Base-by-base conservation (phyloP, 306 rosid species). In the Crotalaria pallida region DNA sequence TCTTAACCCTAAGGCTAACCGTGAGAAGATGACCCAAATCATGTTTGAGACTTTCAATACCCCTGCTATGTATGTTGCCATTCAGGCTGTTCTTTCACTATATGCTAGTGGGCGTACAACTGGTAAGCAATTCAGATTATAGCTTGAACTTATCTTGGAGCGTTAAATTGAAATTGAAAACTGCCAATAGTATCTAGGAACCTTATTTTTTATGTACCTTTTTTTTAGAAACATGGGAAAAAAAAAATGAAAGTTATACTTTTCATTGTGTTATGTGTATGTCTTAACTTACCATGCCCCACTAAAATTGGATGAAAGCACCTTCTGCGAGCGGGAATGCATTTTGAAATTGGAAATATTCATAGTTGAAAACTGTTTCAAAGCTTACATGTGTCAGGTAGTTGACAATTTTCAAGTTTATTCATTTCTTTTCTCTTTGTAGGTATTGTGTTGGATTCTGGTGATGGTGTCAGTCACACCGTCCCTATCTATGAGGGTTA, bases 51-150 rank as follows among this genome's bases (percentile, higher is more conserved):
- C 99, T 22, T 94, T 94, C 52, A 94, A 91, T 72, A 74, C 99
- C 72, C 99, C 99, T 29, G 99, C 99, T 10, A 94, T 94, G 99
- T 94, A 94, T 79, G 99, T 94, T 1, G 99, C 99, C 80, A 94
- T 94, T 80, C 99, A 94, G 83, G 99, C 99, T 21, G 99, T 94
- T 77, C 96, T 94, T 67, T 94, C 99, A 62, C 84, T 94, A 15
- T 94, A 94, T 72, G 97, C 99, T 16, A 94, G 99, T 86, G 99
- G 99, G 29, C 99, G 99, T 68, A 94, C 99, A 59, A 94, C 99
- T 53, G 99, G 99, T 94, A 80, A 84, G 96, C 10, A 1, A 40
- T 41, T 62, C 58, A 12, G 47, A 53, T 24, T 72, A 10, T 48
- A 12, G 43, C 51, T 82, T 56, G 56, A 75, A 53, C 66, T 12